These are phyloP conservation scores for Begonia peltatifolia DNA, from an alignment of 306 rosid genomes.

Conservation along the genomic window DNA sequence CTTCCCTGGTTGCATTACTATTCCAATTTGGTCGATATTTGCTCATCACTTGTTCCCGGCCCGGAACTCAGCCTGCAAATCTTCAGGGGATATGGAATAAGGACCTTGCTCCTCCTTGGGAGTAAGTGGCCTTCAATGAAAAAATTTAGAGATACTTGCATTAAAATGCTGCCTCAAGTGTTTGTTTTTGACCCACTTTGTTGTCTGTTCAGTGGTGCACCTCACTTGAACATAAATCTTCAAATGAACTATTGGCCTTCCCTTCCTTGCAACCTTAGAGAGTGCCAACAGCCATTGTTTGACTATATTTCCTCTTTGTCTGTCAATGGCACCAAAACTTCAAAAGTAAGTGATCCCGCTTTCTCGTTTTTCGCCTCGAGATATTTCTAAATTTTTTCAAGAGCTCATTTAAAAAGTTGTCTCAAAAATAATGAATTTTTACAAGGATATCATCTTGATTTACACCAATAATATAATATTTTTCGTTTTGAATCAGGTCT, in stretches of 20 bases:
- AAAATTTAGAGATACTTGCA: too few relatives aligned
- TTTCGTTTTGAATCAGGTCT: too few relatives aligned
- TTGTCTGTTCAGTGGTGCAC: not conserved
- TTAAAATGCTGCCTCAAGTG: too few relatives aligned
- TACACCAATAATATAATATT: too few relatives aligned
- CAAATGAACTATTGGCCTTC: not conserved
- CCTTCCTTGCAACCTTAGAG: not conserved
- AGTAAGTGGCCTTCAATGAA: conserved; percentile 15
- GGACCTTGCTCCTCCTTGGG: conserved; percentile 75
- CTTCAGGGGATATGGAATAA: conserved; percentile 95
- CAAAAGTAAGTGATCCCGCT: not conserved
- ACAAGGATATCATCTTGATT: too few relatives aligned
- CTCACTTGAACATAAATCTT: not conserved
- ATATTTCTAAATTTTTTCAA: too few relatives aligned
- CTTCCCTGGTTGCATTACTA: conserved; percentile 76
- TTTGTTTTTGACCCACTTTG: conserved; percentile 14
- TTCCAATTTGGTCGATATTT: conserved; percentile 91
- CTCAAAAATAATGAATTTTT: too few relatives aligned
- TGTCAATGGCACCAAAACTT: not conserved
- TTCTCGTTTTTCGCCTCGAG: not conserved
- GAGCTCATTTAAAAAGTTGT: too few relatives aligned
- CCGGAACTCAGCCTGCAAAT: conserved; percentile 78
- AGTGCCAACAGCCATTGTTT: not conserved
- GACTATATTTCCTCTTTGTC: not conserved
- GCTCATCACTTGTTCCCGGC: conserved; percentile 70